Percentiles rank a stretch among this genome's conserved stretches.
Evolutionary conservation across 192 early-diverging fungal species (phyloP).

Genomic region (Jimgerdemannia flammicorona): DNA sequence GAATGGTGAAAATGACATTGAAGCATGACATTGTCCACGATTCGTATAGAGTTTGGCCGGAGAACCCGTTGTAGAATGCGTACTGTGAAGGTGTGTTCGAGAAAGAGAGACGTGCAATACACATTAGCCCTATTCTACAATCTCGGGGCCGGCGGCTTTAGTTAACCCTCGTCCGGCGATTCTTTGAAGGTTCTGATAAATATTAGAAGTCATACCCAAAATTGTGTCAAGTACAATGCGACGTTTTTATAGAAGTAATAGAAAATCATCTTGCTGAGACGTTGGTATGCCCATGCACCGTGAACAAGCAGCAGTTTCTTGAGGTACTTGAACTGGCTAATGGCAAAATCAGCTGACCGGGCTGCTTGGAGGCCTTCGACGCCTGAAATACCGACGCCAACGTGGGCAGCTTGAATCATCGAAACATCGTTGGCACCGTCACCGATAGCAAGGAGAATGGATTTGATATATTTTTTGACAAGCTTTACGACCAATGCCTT

Average conservation of each 20-base stretch:
- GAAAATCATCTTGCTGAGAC: slow-evolving; percentile 92
- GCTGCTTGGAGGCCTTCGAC: slow-evolving; percentile 97
- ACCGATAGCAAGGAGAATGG: slow-evolving; percentile 94
- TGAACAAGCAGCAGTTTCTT: slow-evolving; percentile 95
- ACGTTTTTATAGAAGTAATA: slow-evolving; percentile 99
- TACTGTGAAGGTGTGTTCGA: slow-evolving; percentile 27
- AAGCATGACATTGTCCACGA: slow-evolving; percentile 96
- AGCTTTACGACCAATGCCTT: slow-evolving; percentile 98
- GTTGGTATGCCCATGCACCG: slow-evolving; percentile 95
- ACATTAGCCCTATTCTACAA: neutral
- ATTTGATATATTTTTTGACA: slow-evolving; percentile 87
- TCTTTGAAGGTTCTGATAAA: neutral
- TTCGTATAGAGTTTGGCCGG: slow-evolving; percentile 96
- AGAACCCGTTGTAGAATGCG: slow-evolving; percentile 92
- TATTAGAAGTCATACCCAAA: slow-evolving; percentile 62
- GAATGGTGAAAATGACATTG: slow-evolving; percentile 92
- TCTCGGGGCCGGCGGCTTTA: neutral
- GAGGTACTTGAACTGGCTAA: slow-evolving; percentile 94
- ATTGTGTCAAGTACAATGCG: slow-evolving; percentile 95
- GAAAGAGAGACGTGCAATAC: neutral
- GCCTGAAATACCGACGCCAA: slow-evolving; percentile 95
- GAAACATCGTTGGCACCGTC: slow-evolving; percentile 99
- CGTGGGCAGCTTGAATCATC: slow-evolving; percentile 99
- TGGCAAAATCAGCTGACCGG: slow-evolving; percentile 96
- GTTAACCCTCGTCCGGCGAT: neutral